Evolutionary conservation across 2,329 filamentous ascomycete genomes (phyloP), one percentile per base, ranked within the genome.

Genomic region (Aspergillus vadensis): DNA sequence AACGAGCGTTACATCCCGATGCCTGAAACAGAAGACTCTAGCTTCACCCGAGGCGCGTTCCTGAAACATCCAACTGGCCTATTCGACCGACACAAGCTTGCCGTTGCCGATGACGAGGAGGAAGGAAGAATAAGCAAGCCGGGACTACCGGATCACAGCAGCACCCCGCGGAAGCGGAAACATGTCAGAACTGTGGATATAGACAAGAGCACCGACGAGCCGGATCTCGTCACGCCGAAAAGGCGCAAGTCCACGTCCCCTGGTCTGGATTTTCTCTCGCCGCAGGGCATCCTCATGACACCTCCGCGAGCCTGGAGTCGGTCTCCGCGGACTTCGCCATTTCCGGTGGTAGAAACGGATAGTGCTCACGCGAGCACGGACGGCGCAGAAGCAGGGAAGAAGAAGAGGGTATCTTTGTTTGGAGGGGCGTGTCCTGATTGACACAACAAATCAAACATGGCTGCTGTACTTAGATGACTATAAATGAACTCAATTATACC

Each of bases 1-100:
- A 79, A 81, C 17, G 84, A 86, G 49, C 72, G 76, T 9, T 79
- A 85, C 32, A 65, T 88, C 19, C 73, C 77, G 1, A 74, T 81
- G 43, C 57, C 58, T 0, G 67, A 72, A 17, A 69, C 81, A 1
- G 71, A 74, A 25, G 48, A 54, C 23, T 65, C 32, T 15, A 36
- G 32, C 32, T 14, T 60, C 2, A 58, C 69, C 0, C 64, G 57
- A 1, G 63, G 70, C 1, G 74, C 75, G 8, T 72, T 67, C 41
- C 55, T 79, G 21, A 60, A 63, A 15, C 54, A 65, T n/a, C 69
- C 71, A 2, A 62, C 67, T 10, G 72, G 73, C 4, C 75, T 79
- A 49, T 79, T 79, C 57, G 74, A 77, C 63, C 72, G 72, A 9
- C 76, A 79, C 56, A 69, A 65, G 32, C 63, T 78, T 19, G 70